A percentile compares a stretch with the other conserved stretches of the same genome.
phyloP scores from a whole-genome alignment of 495 filamentous ascomycete species.

The Penicillium odoratum region DNA sequence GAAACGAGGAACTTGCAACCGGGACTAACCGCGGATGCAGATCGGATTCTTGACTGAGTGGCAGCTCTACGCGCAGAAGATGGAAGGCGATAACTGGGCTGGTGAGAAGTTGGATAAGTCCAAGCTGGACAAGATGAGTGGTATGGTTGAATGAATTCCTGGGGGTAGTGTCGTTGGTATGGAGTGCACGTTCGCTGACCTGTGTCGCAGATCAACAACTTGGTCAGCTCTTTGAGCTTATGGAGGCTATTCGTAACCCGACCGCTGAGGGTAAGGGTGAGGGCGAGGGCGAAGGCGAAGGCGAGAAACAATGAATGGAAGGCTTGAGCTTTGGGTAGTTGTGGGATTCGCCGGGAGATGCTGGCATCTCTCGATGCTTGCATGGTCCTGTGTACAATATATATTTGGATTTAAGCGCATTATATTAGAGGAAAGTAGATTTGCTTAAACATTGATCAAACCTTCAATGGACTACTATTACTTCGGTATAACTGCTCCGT shows the following conservation, averaged over 20 bases:
- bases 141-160: constrained; percentile 46
- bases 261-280: too few relatives aligned
- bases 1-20: neutral
- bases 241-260: constrained; percentile 71
- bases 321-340: neutral
- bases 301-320: constrained; percentile 14
- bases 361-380: constrained; percentile 19
- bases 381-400: constrained; percentile 1
- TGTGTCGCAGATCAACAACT: constrained; percentile 76
- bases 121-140: constrained; percentile 93
- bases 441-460: neutral
- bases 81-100: constrained; percentile 83
- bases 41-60: constrained; percentile 95
- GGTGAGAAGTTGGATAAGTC: constrained; percentile 73
- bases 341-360: constrained; percentile 15
- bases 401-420: constrained; percentile 1
- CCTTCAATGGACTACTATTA: neutral
- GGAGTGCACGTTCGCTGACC: constrained; percentile 10
- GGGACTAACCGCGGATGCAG: constrained; percentile 42
- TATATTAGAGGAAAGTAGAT: neutral
- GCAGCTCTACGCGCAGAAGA: constrained; percentile 88
- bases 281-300: constrained; percentile 31
- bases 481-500: neutral
- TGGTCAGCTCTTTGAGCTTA: constrained; percentile 90
- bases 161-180: neutral